phyloP scores from a whole-genome alignment of 176 grass and related monocot genomes.

The Eremochloa ophiuroides region DNA sequence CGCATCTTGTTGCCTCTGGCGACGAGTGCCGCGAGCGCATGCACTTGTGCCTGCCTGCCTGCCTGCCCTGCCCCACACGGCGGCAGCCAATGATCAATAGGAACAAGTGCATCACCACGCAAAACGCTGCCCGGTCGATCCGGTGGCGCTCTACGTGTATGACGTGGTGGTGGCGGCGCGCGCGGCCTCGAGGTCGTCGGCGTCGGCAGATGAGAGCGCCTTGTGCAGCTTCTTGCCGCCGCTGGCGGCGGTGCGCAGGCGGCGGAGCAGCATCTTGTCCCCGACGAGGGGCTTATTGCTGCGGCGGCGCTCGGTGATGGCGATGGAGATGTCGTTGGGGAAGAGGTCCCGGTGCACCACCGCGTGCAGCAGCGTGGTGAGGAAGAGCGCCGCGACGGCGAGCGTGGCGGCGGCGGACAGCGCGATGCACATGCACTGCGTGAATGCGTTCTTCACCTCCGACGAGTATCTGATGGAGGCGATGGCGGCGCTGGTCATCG shows the following conservation, averaged over 20 bases:
- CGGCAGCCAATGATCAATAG: not conserved
- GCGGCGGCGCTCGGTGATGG: conserved; percentile 53
- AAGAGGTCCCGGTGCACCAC: conserved; percentile 74
- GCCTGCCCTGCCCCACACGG: not conserved
- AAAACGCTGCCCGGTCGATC: not conserved
- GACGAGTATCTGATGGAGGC: conserved; percentile 74
- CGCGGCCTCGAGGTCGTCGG: not conserved
- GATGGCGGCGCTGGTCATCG: conserved; percentile 81
- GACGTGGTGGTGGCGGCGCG: not conserved
- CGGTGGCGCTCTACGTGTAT: not conserved
- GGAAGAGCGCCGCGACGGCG: conserved; percentile 45
- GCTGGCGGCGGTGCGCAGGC: not conserved
- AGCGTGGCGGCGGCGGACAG: conserved; percentile 56
- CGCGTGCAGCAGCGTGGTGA: conserved; percentile 74
- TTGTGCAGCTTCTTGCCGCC: not conserved
- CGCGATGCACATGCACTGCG: conserved; percentile 53
- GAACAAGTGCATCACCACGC: not conserved
- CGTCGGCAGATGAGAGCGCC: not conserved
- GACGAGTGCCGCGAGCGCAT: not conserved
- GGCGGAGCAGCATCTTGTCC: not conserved
- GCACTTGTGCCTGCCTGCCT: no score
- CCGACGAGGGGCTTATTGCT: conserved; percentile 21
- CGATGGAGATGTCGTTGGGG: conserved; percentile 97
- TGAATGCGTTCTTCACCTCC: conserved; percentile 76
- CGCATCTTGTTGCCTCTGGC: not conserved